These are phyloP conservation scores for Trypanosoma scelopori DNA, from an alignment of 208 protist species.

Conservation along the genomic window DNA sequence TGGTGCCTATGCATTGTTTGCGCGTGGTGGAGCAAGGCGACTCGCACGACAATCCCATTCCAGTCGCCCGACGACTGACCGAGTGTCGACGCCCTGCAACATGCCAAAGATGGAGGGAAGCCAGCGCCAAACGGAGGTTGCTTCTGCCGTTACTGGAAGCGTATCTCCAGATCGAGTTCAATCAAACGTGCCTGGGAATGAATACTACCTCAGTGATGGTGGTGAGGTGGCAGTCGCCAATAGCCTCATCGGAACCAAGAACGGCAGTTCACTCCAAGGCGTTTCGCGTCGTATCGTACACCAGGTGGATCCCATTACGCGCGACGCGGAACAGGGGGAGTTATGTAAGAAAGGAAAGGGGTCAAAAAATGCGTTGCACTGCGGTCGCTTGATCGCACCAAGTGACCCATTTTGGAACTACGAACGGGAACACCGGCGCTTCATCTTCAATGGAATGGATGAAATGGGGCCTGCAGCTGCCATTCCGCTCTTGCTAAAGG, in stretches of 20 bases:
- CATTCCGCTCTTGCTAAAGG: constrained; percentile 27
- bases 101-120: not conserved
- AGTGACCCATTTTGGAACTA: constrained; percentile 17
- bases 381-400: constrained; percentile 11
- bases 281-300: constrained; percentile 7
- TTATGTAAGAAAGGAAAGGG: not conserved
- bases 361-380: not conserved
- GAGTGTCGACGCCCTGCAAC: not conserved
- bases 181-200: not conserved
- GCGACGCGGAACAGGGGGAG: not conserved
- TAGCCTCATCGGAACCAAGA: not conserved
- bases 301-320: constrained; percentile 10
- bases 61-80: not conserved
- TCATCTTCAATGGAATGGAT: not conserved
- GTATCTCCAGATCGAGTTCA: not conserved
- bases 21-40: not conserved
- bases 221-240: not conserved
- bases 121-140: not conserved
- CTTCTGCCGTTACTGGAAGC: not conserved
- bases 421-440: constrained; percentile 10
- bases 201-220: not conserved
- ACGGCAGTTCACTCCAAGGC: not conserved
- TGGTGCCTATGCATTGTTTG: constrained; percentile 1
- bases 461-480: not conserved
- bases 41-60: not conserved